Percentiles rank a stretch among this genome's conserved stretches.
phyloP scores from a whole-genome alignment of 192 early-diverging fungal species.

The Podila horticola region DNA sequence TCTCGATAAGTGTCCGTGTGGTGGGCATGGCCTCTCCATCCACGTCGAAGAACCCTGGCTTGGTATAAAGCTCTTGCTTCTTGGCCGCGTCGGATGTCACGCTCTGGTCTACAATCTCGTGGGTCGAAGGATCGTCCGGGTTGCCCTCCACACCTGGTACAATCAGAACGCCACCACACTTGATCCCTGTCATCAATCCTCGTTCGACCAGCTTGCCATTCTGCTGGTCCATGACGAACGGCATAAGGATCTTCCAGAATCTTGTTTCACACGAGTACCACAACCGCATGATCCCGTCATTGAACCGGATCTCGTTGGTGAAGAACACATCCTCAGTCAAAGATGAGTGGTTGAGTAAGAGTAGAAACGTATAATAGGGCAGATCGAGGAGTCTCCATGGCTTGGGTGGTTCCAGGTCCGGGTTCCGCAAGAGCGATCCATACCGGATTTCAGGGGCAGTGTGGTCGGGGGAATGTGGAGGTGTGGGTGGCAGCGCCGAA shows the following conservation, averaged over 20 bases:
- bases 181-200: conserved; percentile 24
- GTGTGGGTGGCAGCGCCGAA: neutral
- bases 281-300: conserved; percentile 43
- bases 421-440: conserved; percentile 4
- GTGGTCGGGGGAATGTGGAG: conserved; percentile 4
- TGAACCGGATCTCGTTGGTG: conserved; percentile 30
- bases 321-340: conserved; percentile 23
- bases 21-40: conserved; percentile 50
- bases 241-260: conserved; percentile 25
- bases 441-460: neutral
- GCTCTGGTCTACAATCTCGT: conserved; percentile 12
- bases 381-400: conserved; percentile 36
- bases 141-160: conserved; percentile 34
- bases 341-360: conserved; percentile 20
- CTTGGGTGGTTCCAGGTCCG: conserved; percentile 6
- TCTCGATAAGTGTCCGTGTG: conserved; percentile 33
- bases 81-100: conserved; percentile 13
- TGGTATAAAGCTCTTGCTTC: conserved; percentile 7
- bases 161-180: conserved; percentile 36
- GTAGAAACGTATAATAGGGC: conserved; percentile 32
- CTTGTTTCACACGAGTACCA: conserved; percentile 41
- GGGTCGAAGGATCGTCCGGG: conserved; percentile 17
- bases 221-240: conserved; percentile 31
- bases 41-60: conserved; percentile 37
- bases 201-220: conserved; percentile 40